These are phyloP conservation scores for Penicillium argentinense DNA, from an alignment of 495 filamentous ascomycete species.

Conservation along the genomic window DNA sequence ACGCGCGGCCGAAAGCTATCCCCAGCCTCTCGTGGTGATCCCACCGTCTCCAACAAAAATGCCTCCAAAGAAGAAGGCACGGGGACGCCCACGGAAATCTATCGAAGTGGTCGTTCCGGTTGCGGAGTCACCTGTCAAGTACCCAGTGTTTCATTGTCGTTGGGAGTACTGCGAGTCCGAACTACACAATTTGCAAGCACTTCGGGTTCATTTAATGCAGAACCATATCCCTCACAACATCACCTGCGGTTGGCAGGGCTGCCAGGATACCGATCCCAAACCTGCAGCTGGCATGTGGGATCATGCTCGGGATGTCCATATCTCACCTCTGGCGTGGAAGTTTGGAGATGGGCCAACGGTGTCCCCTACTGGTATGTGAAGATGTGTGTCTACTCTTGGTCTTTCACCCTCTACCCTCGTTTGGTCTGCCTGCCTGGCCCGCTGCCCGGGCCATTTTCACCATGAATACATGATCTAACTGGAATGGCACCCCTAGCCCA, in stretches of 20 bases:
- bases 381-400: slow-evolving; percentile 19
- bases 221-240: slow-evolving; percentile 44
- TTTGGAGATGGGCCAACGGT: slow-evolving; percentile 64
- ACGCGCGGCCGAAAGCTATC: neutral
- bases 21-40: slow-evolving; percentile 14
- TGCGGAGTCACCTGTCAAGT: slow-evolving; percentile 16
- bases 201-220: slow-evolving; percentile 65
- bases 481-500: slow-evolving; percentile 6
- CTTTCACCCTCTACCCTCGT: neutral
- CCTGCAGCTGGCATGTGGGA: slow-evolving; percentile 48
- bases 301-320: slow-evolving; percentile 63
- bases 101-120: slow-evolving; percentile 10
- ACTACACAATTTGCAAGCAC: slow-evolving; percentile 70
- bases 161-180: slow-evolving; percentile 68
- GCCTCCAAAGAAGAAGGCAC: slow-evolving; percentile 3
- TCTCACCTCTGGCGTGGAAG: slow-evolving; percentile 60
- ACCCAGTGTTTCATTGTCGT: slow-evolving; percentile 55
- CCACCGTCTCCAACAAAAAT: slow-evolving; percentile 12
- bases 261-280: slow-evolving; percentile 17
- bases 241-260: slow-evolving; percentile 37
- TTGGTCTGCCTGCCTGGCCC: slow-evolving; percentile 19
- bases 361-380: slow-evolving; percentile 47
- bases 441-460: too few species aligned
- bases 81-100: slow-evolving; percentile 14
- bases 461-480: neutral